Evolutionary conservation across 208 protist species (phyloP), one percentile per base, ranked within the genome.

Genomic region (Acanthamoeba sp.): DNA sequence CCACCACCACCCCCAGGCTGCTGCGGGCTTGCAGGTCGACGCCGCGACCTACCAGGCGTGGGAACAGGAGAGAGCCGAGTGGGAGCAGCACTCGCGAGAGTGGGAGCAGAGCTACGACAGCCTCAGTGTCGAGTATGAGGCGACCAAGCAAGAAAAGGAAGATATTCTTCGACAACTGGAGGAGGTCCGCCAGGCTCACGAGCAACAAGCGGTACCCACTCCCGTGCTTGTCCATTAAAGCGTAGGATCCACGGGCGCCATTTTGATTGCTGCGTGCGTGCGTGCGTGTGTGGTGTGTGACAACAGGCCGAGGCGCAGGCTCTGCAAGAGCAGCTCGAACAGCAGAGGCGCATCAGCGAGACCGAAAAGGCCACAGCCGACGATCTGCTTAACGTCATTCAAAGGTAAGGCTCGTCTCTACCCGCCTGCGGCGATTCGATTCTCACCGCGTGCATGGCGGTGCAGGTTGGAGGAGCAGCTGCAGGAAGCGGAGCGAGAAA

Each of bases 31-130:
- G n/a, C 38, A 20, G 36, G 27, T 69, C 59, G 59, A 69, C 16
- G 14, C 59, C 6, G 69, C n/a, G 29, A 32, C 9, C 3, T 45
- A 18, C 36, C 69, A 80, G 38, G 29, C 69, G 6, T 80, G 69
- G 69, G 69, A 80, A 42, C 29, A 38, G 36, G 69, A 80, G 69
- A 38, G 69, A 32, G 36, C 38, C 10, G 34, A 80, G 36, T 80
- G 69, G 69, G 69, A 80, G 38, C 29, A 45, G 38, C 69, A 80
- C 32, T 20, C 69, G 29, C 69, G 32, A 5, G 69, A 80, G 69
- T 80, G 69, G 69, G 69, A 80, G 69, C 69, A 80, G 24, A 80
- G 69, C 38, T 80, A 80, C 69, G 24, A 80, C 27, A 45, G 36
- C 69, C 69, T 80, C 29, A 38, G 42, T 42, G 36, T 32, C 38